Conservation (phyloP, 768 basidiomycete genomes). For the Lenzites betulinus region DNA sequence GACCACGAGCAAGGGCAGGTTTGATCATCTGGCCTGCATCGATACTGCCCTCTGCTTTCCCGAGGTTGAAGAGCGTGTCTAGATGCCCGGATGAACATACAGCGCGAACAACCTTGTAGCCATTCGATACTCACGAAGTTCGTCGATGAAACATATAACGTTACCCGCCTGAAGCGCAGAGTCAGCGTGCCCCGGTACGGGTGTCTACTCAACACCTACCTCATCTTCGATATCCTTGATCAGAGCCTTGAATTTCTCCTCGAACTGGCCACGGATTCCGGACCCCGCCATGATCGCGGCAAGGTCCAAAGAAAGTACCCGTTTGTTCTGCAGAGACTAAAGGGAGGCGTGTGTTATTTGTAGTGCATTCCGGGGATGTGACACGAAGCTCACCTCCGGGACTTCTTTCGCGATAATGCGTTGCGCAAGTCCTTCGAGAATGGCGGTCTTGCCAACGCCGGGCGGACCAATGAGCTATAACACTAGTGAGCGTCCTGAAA, state of each 20-base stretch:
- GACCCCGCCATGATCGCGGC: constrained; percentile 86
- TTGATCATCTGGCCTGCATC: constrained; percentile 95
- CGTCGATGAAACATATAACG: constrained; percentile 92
- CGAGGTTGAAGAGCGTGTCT: constrained; percentile 85
- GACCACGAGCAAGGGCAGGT: constrained; percentile 82
- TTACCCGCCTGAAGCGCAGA: constrained; percentile 49
- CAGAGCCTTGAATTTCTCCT: constrained; percentile 90
- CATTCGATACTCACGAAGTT: constrained; percentile 69
- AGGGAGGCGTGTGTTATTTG: background rate
- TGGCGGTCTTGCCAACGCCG: constrained; percentile 92
- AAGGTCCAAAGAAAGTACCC: constrained; percentile 86
- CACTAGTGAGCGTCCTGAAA: background rate
- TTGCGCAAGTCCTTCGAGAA: constrained; percentile 86
- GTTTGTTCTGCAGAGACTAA: constrained; percentile 83
- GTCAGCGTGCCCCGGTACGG: background rate
- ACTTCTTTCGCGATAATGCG: constrained; percentile 89
- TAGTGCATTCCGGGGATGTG: background rate
- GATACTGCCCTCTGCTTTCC: constrained; percentile 89
- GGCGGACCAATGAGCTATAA: constrained; percentile 77
- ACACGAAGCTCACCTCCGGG: constrained; percentile 63
- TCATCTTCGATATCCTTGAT: constrained; percentile 90
- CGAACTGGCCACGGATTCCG: constrained; percentile 89
- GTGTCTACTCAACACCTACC: constrained; percentile 35
- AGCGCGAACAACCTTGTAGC: background rate
- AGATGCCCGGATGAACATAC: background rate